A percentile compares a stretch with the other conserved stretches of the same genome.
phyloP scores from a whole-genome alignment of 345 rosid genomes.

The Kandelia obovata region DNA sequence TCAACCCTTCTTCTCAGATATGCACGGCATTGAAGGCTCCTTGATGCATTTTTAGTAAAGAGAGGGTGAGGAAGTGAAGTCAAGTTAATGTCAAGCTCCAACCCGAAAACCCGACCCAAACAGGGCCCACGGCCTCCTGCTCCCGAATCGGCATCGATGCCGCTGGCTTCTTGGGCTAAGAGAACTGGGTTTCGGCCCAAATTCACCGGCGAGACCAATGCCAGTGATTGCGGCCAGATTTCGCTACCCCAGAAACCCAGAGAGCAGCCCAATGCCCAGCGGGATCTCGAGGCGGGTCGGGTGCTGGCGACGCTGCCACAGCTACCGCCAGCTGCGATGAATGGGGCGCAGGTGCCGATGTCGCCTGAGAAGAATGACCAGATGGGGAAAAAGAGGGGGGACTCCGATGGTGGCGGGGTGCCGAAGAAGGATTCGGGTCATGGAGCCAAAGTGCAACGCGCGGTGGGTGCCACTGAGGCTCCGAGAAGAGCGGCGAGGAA shows the following conservation, averaged over 20 bases:
- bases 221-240: conserved; percentile 70
- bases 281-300: conserved; percentile 77
- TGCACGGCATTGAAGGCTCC: neutral
- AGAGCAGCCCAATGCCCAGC: conserved; percentile 38
- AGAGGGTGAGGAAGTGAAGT: conserved; percentile 15
- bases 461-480: conserved; percentile 32
- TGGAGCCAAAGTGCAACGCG: conserved; percentile 42
- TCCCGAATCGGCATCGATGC: conserved; percentile 73
- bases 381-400: conserved; percentile 71
- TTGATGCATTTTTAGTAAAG: neutral
- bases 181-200: conserved; percentile 87
- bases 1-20: conserved; percentile 26
- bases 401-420: conserved; percentile 54
- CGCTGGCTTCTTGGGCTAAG: conserved; percentile 95
- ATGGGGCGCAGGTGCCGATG: conserved; percentile 23
- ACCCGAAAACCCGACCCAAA: conserved; percentile 63
- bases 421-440: conserved; percentile 38
- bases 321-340: conserved; percentile 11
- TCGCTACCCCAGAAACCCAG: conserved; percentile 46
- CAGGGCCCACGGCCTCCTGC: conserved; percentile 71
- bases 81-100: conserved; percentile 56
- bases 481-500: conserved; percentile 53
- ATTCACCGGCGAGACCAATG: conserved; percentile 88
- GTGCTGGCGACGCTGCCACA: conserved; percentile 9
- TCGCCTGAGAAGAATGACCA: conserved; percentile 46